A percentile compares a stretch with the other conserved stretches of the same genome.
phyloP scores from a whole-genome alignment of 2,329 filamentous ascomycete species.

The Fusarium sublunatum region DNA sequence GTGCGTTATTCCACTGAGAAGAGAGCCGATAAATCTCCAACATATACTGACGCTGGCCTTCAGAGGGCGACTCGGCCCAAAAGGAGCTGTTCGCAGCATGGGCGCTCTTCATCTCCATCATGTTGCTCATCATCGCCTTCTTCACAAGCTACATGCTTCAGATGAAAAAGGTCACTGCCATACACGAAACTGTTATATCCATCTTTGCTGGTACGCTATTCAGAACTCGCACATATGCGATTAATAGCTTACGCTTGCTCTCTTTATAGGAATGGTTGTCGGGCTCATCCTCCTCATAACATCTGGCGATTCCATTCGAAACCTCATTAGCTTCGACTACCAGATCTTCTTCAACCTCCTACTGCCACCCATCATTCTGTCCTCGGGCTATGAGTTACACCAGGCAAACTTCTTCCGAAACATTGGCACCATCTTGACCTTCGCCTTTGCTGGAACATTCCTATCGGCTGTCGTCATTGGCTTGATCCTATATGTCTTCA shows the following conservation, averaged over 20 bases:
- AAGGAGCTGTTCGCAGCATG: constrained; percentile 97
- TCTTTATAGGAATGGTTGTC: constrained; percentile 84
- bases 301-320: constrained; percentile 84
- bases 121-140: constrained; percentile 91
- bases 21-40: constrained; percentile 7
- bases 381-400: constrained; percentile 96
- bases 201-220: constrained; percentile 83
- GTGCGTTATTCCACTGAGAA: constrained; percentile 38
- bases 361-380: constrained; percentile 97
- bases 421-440: constrained; percentile 95
- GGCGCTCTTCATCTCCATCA: constrained; percentile 96
- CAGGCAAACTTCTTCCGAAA: constrained; percentile 99
- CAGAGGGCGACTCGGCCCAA: constrained; percentile 82
- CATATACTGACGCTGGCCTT: constrained; percentile 43
- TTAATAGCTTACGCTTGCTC: constrained; percentile 32
- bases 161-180: constrained; percentile 94
- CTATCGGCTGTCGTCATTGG: constrained; percentile 96
- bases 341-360: constrained; percentile 99
- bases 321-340: constrained; percentile 95
- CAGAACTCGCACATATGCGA: constrained; percentile 21
- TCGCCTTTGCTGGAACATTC: constrained; percentile 96
- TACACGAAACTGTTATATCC: constrained; percentile 97
- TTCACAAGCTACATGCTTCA: constrained; percentile 98
- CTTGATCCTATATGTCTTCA: constrained; percentile 88
- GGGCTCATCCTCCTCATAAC: constrained; percentile 87